Conservation (phyloP, 2,329 filamentous ascomycete species). For the Emergomyces pasteurianus region DNA sequence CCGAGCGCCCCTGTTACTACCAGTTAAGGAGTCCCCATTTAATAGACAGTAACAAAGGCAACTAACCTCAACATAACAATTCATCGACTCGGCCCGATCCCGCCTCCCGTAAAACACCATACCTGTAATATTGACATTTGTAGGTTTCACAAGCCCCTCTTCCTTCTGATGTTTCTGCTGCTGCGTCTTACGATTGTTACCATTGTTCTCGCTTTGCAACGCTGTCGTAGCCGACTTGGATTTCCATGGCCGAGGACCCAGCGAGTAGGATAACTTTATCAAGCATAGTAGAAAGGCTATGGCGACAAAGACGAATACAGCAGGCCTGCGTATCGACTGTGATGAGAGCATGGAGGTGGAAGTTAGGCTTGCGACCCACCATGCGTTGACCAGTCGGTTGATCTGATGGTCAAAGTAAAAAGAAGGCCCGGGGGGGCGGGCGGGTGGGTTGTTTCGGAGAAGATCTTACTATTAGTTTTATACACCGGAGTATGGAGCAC, state of each 20-base stretch:
- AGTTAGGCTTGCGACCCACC: background rate
- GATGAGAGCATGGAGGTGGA: background rate
- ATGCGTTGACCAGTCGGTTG: no score
- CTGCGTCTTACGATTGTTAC: background rate
- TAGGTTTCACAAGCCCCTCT: constrained; percentile 2
- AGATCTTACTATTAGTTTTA: no score
- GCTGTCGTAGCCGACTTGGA: background rate
- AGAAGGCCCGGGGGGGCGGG: background rate
- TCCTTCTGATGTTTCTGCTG: background rate
- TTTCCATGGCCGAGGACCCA: background rate
- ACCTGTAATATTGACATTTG: constrained; percentile 4
- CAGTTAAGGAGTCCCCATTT: no score
- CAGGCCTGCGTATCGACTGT: background rate
- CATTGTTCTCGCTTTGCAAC: background rate
- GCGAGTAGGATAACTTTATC: background rate
- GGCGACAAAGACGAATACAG: background rate
- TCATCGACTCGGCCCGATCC: constrained; percentile 3
- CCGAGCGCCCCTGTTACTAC: background rate
- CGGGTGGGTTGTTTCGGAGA: background rate
- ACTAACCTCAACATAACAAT: constrained; percentile 7
- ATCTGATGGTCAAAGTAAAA: no score
- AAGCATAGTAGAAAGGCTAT: background rate
- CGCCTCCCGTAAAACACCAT: constrained; percentile 8
- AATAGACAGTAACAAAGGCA: background rate
- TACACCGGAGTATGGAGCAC: no score